phyloP scores from a whole-genome alignment of 1,284 basidiomycete genomes.

The Irpex sp. region DNA sequence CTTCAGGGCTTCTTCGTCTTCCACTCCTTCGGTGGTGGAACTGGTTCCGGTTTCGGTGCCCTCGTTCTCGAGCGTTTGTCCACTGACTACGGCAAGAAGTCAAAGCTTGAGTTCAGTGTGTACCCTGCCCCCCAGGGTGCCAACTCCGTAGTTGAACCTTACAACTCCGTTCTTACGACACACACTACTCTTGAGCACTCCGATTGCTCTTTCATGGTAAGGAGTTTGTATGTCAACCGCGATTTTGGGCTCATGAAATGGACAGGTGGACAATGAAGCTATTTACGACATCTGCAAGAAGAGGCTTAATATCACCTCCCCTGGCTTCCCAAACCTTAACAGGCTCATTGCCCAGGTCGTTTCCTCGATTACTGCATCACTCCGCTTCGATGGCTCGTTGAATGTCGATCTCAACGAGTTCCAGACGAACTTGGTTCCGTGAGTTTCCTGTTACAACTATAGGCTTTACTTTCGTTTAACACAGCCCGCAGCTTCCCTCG shows the following conservation, averaged over 20 bases:
- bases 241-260: constrained; percentile 9
- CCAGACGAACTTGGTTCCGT: constrained; percentile 78
- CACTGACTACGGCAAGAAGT: constrained; percentile 99
- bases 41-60: constrained; percentile 98
- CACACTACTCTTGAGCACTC: constrained; percentile 99
- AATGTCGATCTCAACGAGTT: constrained; percentile 85
- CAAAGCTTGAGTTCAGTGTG: constrained; percentile 98
- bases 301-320: constrained; percentile 77
- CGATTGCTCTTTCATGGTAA: constrained; percentile 97
- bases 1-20: constrained; percentile 99
- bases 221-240: constrained; percentile 10
- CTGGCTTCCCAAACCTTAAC: constrained; percentile 87
- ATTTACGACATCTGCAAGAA: constrained; percentile 97
- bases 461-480: constrained; percentile 1
- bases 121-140: constrained; percentile 95
- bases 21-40: constrained; percentile 99
- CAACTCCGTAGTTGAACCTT: constrained; percentile 98
- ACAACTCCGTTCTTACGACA: constrained; percentile 98
- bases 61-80: constrained; percentile 96
- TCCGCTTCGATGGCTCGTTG: constrained; percentile 79
- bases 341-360: constrained; percentile 88
- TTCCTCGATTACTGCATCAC: constrained; percentile 80
- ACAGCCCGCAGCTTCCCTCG: constrained; percentile 50
- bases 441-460: constrained; percentile 21
- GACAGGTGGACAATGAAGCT: constrained; percentile 84